Base-by-base conservation (phyloP, 805 yeast species). In the Ogataea methylovora region DNA sequence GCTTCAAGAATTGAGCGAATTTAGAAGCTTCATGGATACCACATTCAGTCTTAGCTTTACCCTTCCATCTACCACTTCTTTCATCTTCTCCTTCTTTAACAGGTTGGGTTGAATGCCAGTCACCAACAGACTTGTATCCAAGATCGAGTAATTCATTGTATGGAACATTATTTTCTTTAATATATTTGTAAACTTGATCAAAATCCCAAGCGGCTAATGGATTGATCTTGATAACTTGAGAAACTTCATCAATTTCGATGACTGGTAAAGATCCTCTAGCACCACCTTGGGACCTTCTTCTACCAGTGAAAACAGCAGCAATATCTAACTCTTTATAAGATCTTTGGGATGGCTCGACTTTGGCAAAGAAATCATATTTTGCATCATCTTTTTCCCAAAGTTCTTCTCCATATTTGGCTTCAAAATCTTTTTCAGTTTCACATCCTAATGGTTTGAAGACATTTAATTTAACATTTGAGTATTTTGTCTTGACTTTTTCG, bases 21-120 rank as follows among this genome's bases (percentile, higher is more conserved):
- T 83, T 73, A 18, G 79, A 71, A 1, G 88, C 74, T 47, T 80
- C 83, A 52, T 90, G 97, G 35, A 90, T 87, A 3, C 97, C 97
- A 61, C 97, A 90, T 56, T 90, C 97, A 1, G 95, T 86, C 64
- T 90, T 90, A 9, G 76, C 70, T 54, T 81, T 73, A 2, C 96
- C 97, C 65, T 83, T 81, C 97, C 97, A 90, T 51, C 97, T 73
- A 1, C 97, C 97, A n/a, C 92, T 76, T 44, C 97, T 73, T 57
- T 90, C 97, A 52, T 90, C 97, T 53, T 86, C 97, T 8, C 94
- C 95, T 29, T 83, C 95, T 7, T 63, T 70, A 9, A 85, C 94
- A 2, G 97, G 97, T 21, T 61, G 76, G 0, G 97, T 90, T 1
- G 95, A 84, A 57, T 90, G 97, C 73, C 88, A 90, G 57, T 90